These are phyloP conservation scores for Schizosaccharomyces cryophilus DNA, from an alignment of 805 yeast species.

Conservation along the genomic window DNA sequence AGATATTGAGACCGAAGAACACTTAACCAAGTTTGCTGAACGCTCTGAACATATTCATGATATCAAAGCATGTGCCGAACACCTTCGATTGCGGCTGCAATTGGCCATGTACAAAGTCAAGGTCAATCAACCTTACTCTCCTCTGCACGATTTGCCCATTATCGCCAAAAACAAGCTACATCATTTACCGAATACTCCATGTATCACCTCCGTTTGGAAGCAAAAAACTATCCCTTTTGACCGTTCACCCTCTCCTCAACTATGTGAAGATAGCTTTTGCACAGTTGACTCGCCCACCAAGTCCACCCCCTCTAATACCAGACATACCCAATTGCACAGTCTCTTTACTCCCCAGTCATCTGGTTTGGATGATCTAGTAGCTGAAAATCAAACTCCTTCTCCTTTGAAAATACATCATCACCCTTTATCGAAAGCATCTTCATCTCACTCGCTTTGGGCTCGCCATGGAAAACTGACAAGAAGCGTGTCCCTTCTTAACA, in stretches of 20 bases:
- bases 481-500: not conserved
- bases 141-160: slow-evolving; percentile 11
- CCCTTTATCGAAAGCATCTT: not conserved
- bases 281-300: not conserved
- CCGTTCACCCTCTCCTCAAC: not conserved
- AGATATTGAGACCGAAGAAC: too few species aligned
- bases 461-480: not conserved
- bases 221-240: not conserved
- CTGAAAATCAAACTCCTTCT: not conserved
- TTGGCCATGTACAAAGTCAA: slow-evolving; percentile 16
- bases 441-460: not conserved
- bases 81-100: slow-evolving; percentile 12
- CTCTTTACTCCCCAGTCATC: not conserved
- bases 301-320: not conserved
- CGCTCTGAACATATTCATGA: not conserved
- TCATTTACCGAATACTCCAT: not conserved
- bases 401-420: not conserved
- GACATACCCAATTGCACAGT: not conserved
- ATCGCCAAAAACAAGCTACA: not conserved
- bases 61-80: not conserved
- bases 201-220: not conserved
- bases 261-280: not conserved
- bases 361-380: not conserved
- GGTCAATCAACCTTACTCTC: slow-evolving; percentile 13
- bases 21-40: too few species aligned